Conservation (phyloP, 371 early-diverging fungal genomes). For the Rhizopus arrhizus region DNA sequence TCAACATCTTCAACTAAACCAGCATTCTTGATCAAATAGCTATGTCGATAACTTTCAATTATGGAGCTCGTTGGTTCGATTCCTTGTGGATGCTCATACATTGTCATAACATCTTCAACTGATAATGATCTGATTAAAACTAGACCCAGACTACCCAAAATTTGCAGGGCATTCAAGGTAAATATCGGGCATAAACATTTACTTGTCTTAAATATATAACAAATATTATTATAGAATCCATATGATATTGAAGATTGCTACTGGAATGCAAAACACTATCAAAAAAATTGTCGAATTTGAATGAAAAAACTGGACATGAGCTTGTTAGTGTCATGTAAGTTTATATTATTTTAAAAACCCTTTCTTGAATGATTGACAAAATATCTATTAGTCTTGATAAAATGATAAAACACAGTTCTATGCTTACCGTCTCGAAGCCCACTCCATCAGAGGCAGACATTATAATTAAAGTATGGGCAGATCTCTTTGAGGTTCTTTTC, state of each 20-base stretch:
- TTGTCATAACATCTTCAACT: too few species aligned
- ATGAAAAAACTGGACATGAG: constrained; percentile 13
- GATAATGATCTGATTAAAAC: constrained; percentile 4
- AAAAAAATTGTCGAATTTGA: constrained; percentile 1
- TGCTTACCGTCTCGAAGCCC: constrained; percentile 7
- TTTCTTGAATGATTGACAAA: constrained; percentile 6
- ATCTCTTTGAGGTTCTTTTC: constrained; percentile 6
- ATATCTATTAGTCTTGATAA: not conserved
- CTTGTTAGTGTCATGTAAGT: constrained; percentile 10
- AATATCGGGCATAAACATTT: constrained; percentile 7
- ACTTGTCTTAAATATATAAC: constrained; percentile 12
- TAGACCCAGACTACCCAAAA: not conserved
- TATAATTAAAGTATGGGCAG: constrained; percentile 13
- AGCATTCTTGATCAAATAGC: too few species aligned
- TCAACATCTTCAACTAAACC: not conserved
- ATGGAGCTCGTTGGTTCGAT: too few species aligned
- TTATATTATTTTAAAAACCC: constrained; percentile 17
- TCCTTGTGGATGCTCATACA: too few species aligned
- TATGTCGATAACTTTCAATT: too few species aligned
- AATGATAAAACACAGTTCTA: constrained; percentile 12
- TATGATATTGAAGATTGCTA: constrained; percentile 2
- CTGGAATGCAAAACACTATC: constrained; percentile 5
- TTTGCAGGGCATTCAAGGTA: constrained; percentile 10
- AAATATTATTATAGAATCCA: constrained; percentile 14
- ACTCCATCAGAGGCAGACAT: constrained; percentile 12